Evolutionary conservation across 1,284 basidiomycete genomes (phyloP).

Genomic region (Ustilago shanxiensis): DNA sequence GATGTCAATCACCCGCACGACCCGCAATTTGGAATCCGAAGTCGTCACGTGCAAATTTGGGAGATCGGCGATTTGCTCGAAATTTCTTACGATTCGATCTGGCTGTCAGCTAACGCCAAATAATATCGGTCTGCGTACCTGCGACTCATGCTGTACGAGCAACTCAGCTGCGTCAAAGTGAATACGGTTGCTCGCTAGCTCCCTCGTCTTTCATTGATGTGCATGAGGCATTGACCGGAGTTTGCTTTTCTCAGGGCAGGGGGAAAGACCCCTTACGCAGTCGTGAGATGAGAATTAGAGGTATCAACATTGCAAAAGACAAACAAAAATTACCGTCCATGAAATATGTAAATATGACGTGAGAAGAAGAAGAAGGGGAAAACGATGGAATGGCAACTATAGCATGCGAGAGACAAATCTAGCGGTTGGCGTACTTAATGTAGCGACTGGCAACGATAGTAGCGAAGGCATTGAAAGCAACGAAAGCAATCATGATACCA

Average conservation of each 20-base stretch:
- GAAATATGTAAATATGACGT: background rate
- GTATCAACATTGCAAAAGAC: too few species aligned
- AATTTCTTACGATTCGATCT: background rate
- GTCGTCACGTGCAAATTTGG: constrained; percentile 4
- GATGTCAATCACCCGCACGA: constrained; percentile 1
- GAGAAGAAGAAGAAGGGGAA: background rate
- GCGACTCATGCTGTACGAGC: too few species aligned
- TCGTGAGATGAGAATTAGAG: too few species aligned
- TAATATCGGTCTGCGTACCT: too few species aligned
- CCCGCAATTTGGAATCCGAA: constrained; percentile 9
- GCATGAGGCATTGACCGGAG: too few species aligned
- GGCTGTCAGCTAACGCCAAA: too few species aligned
- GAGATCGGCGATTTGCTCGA: constrained; percentile 7
- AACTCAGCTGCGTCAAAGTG: too few species aligned
- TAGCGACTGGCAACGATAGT: constrained; percentile 40
- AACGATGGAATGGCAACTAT: background rate
- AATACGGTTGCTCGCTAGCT: too few species aligned
- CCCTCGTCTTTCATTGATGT: too few species aligned
- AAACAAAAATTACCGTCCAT: too few species aligned
- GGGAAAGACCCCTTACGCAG: too few species aligned
- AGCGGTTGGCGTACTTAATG: constrained; percentile 55
- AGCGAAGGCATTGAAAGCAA: constrained; percentile 39
- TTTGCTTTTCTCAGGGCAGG: too few species aligned
- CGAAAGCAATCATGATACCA: constrained; percentile 41
- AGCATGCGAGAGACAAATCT: background rate